Evolutionary conservation across 2,329 filamentous ascomycete species (phyloP), one percentile per base, ranked within the genome.

Genomic region (Atkinsonella hypoxylon): DNA sequence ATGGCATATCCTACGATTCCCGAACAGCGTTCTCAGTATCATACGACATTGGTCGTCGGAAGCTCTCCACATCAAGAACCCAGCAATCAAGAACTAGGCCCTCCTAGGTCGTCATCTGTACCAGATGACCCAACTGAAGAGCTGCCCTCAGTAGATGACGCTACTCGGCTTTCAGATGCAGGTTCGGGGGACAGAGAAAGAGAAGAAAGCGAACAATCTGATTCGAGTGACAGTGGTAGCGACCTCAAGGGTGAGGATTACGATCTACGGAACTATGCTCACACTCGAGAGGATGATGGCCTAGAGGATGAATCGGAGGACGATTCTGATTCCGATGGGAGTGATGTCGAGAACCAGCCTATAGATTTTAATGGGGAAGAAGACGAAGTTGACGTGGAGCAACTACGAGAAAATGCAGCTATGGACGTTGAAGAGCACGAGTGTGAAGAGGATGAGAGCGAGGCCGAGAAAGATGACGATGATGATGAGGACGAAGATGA

Each of bases 351-450:
- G 5, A 15, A 51, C 39, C 51, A 54, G 36, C 56, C 58, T 7
- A 58, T 61, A 30, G 63, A 65, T 46, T 64, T 64, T 49, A 64
- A 64, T 22, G 62, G 67, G 11, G 63, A 67, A 12, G 60, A 63
- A 39, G 20, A 38, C 3, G 45, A 38, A 22, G 45, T 2, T 38
- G 47, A 48, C 8, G 36, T 42, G n/a, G 38, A 10, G 13, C 17
- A 11, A 58, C 59, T 30, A 12, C 20, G 15, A 26, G 34, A 18
- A 57, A 15, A 30, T 30, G 47, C 31, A 34, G 26, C 1, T 26
- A 26, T 26, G 26, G 50, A 56, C n/a, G 54, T 59, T 2, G 56
- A 58, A 4, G 51, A 48, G 10, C 13, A 48, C 6, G 46, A 36
- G 3, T 40, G 30, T 10, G 51, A 53, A 13, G 48, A 31, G 11